Conservation (phyloP, 2,329 filamentous ascomycete species). For the Sporothrix luriei region DNA sequence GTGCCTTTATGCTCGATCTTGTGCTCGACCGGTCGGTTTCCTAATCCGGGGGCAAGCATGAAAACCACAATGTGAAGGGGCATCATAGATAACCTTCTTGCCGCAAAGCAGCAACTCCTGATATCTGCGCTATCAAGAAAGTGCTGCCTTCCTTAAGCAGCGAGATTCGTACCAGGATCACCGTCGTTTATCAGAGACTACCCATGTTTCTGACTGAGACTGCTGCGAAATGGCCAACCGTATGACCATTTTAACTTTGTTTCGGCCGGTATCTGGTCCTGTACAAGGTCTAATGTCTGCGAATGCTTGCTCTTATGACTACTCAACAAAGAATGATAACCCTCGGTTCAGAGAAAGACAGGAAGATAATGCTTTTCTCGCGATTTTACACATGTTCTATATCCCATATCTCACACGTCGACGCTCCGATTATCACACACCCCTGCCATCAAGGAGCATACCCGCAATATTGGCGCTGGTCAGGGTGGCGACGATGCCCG, state of each 20-base stretch:
- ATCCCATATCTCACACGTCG: background rate
- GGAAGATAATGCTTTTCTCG: background rate
- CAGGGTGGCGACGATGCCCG: conserved; percentile 77
- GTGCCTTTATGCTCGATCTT: conserved; percentile 1
- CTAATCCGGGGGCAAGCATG: conserved; percentile 9
- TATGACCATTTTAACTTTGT: background rate
- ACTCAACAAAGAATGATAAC: background rate
- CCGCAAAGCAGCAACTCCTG: no score
- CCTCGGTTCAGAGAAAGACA: background rate
- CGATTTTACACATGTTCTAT: background rate
- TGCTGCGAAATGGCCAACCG: background rate
- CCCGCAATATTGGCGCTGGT: conserved; percentile 78
- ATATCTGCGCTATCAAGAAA: conserved; percentile 3
- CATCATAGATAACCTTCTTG: background rate
- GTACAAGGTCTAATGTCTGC: background rate
- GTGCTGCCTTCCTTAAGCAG: background rate
- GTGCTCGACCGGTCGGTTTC: background rate
- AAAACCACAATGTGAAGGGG: background rate
- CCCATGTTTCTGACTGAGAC: background rate
- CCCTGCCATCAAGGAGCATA: conserved; percentile 61
- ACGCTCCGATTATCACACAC: background rate
- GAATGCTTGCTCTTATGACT: background rate
- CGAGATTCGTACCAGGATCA: background rate
- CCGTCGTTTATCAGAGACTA: background rate
- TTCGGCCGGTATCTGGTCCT: background rate